Evolutionary conservation across 176 grass and related monocot genomes (phyloP).

Genomic region (Olyra latifolia): DNA sequence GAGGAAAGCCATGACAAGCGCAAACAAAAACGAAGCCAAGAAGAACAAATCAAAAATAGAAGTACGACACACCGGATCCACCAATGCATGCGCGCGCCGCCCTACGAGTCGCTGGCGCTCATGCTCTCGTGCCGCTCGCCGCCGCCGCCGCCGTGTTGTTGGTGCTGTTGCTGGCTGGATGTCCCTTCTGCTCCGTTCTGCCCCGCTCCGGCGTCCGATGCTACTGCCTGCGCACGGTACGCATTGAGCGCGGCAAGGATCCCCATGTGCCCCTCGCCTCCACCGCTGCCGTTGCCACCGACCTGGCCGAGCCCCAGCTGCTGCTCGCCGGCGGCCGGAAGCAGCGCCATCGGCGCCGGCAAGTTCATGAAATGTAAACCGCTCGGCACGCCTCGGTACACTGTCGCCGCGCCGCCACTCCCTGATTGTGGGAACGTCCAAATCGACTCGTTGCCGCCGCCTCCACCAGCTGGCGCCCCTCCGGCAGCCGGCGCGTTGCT

Average conservation of each 20-base stretch:
- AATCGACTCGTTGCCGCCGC: slow-evolving; percentile 53
- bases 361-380: slow-evolving; percentile 74
- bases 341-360: slow-evolving; percentile 46
- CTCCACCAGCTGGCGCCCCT: background rate
- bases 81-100: slow-evolving; percentile 18
- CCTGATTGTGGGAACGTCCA: slow-evolving; percentile 78
- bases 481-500: slow-evolving; percentile 56
- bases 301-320: slow-evolving; percentile 43
- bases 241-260: slow-evolving; percentile 51
- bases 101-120: slow-evolving; percentile 81
- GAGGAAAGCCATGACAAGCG: slow-evolving; percentile 4
- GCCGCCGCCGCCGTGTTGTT: slow-evolving; percentile 26
- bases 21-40: slow-evolving; percentile 33
- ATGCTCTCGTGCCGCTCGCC: slow-evolving; percentile 65
- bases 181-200: slow-evolving; percentile 33
- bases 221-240: slow-evolving; percentile 54
- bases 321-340: slow-evolving; percentile 30
- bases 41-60: slow-evolving; percentile 36
- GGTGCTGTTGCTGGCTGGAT: background rate
- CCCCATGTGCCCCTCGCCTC: slow-evolving; percentile 44
- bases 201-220: slow-evolving; percentile 33
- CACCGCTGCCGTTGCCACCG: background rate
- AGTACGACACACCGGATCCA: background rate
- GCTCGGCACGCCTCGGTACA: slow-evolving; percentile 74
- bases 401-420: slow-evolving; percentile 25